Base-by-base conservation (phyloP, 257 asterid species). In the Coffea eugenioides region DNA sequence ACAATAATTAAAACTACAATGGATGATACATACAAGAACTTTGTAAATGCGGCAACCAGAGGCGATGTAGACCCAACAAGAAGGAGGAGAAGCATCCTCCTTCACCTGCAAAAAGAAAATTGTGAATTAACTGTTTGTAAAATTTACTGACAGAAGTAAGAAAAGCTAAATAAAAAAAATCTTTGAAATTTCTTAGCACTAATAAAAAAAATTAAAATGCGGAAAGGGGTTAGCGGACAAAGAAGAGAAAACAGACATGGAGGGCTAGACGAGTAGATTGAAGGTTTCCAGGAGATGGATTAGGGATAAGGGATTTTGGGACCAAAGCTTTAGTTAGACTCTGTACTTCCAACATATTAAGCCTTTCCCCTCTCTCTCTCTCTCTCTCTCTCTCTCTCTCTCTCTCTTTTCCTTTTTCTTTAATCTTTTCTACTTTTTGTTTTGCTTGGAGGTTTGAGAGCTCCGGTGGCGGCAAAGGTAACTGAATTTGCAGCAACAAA, bases 251-350 rank as follows among this genome's bases (percentile, higher is more conserved):
- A 39, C 43, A 69, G 72, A 92, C 97, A 74, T 88, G 94, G 86
- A 95, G 84, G 39, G 98, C 98, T 34, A 93, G 96, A 66, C 98
- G 98, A 79, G 97, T 91, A 62, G 98, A 88, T 79, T 92, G 98
- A 76, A 93, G 87, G 79, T 83, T 91, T 69, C 89, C 96, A 2
- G 98, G 93, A 76, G 98, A 95, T 61, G 99, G 97, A 74, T 92
- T 83, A 14, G 88, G 77, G 56, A 95, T 75, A 34, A 95, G 94
- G 77, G 92, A 84, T 46, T 85, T 59, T 41, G 99, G 97, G 45
- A 95, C 87, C 36, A 49, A 85, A 27, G 97, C 96, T 80, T 95
- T 95, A 85, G 77, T 90, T 79, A 95, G 80, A 46, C 91, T 92
- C 90, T 88, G 93, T 20, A 92, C 96, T 82, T 89, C 93, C 89